Conservation (phyloP, 495 filamentous ascomycete genomes). For the Rusavskia elegans region DNA sequence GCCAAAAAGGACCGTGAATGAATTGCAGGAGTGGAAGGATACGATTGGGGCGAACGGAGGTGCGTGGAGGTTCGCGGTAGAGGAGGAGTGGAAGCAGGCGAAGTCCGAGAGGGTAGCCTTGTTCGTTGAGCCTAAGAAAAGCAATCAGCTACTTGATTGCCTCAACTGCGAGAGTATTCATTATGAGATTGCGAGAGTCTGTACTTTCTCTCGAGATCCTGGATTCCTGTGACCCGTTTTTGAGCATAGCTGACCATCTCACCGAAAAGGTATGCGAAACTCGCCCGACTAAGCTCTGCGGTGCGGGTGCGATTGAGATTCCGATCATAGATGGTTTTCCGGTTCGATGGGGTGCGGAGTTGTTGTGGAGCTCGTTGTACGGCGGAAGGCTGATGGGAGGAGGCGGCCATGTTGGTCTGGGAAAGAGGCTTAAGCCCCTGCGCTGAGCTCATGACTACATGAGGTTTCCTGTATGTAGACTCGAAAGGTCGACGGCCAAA, state of each 20-base stretch:
- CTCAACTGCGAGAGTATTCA: too few species aligned
- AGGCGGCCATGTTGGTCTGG: neutral
- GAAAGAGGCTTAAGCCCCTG: neutral
- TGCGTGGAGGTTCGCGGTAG: slow-evolving; percentile 61
- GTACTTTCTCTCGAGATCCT: slow-evolving; percentile 83
- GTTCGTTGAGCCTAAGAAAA: slow-evolving; percentile 57
- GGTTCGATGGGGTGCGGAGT: slow-evolving; percentile 81
- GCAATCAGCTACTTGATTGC: neutral
- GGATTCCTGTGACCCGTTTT: slow-evolving; percentile 72
- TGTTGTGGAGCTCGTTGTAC: neutral
- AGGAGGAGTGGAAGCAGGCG: slow-evolving; percentile 90
- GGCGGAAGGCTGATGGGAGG: neutral
- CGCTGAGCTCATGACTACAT: neutral
- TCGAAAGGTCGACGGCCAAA: too few species aligned
- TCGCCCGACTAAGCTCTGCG: slow-evolving; percentile 74
- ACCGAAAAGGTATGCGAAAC: slow-evolving; percentile 88
- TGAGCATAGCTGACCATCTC: slow-evolving; percentile 98
- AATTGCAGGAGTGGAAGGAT: slow-evolving; percentile 89
- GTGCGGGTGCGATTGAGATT: slow-evolving; percentile 78
- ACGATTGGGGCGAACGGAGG: slow-evolving; percentile 60
- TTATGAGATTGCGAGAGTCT: too few species aligned
- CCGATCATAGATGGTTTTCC: slow-evolving; percentile 96
- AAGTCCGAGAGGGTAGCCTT: slow-evolving; percentile 89
- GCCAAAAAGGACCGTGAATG: slow-evolving; percentile 80
- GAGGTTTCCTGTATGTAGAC: too few species aligned